Conservation (phyloP, 352 stramenopile genomes). For the Peronospora belbahrii region DNA sequence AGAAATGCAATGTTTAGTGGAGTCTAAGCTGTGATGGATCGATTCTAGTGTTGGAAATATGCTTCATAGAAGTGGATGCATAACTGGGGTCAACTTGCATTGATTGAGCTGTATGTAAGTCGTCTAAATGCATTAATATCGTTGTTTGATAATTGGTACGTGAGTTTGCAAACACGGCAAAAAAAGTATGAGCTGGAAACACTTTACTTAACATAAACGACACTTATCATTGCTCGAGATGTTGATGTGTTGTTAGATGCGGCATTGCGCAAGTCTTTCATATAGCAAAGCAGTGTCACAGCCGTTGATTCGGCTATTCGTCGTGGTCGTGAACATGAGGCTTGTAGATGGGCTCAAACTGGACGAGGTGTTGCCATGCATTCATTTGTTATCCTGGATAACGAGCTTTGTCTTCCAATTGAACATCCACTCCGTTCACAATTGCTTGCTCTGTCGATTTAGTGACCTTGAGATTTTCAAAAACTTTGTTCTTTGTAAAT, state of each 20-base stretch:
- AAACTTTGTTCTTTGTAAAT: conserved; percentile 5
- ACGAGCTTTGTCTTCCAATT: conserved; percentile 8
- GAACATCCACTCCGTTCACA: background rate
- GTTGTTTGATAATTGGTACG: conserved; percentile 30
- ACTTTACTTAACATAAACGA: too few species aligned
- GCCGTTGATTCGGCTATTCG: background rate
- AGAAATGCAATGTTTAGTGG: conserved; percentile 47
- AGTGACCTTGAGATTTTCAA: background rate
- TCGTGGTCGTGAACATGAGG: background rate
- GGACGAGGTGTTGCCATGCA: conserved; percentile 26
- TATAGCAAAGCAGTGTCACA: background rate
- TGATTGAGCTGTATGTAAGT: too few species aligned
- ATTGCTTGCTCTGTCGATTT: background rate
- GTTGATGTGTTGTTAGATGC: background rate
- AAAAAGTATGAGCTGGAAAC: too few species aligned
- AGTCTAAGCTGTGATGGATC: conserved; percentile 23
- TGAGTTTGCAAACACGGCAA: too few species aligned
- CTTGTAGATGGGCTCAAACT: conserved; percentile 12
- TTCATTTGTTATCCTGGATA: conserved; percentile 19
- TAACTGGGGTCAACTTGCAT: too few species aligned
- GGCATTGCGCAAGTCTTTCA: background rate
- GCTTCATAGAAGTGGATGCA: background rate
- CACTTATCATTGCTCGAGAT: too few species aligned
- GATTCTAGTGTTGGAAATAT: background rate
- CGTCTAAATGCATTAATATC: conserved; percentile 51